These are phyloP conservation scores for Fraxinus quadrangulata DNA, from an alignment of 257 asterid species.

Conservation along the genomic window DNA sequence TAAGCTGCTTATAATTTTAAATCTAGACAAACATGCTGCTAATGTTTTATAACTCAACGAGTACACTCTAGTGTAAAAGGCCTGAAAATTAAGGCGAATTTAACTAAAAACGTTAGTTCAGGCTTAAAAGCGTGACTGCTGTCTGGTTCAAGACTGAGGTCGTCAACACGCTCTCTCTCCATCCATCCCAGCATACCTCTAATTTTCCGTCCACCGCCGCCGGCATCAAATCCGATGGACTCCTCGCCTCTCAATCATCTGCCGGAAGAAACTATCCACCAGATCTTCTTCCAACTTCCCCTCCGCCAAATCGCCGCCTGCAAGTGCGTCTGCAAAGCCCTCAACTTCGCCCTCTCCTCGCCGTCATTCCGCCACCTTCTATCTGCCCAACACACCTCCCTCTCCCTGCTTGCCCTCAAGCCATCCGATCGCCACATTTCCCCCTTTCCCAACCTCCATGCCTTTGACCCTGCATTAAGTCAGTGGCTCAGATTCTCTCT, in stretches of 20 bases:
- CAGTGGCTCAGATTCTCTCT: constrained; percentile 85
- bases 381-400: constrained; percentile 49
- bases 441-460: constrained; percentile 68
- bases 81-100: background rate
- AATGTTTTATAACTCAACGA: too few relatives aligned
- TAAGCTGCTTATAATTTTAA: too few relatives aligned
- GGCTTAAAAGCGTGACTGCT: background rate
- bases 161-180: background rate
- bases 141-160: background rate
- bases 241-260: constrained; percentile 71
- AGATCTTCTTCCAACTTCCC: constrained; percentile 74
- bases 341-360: constrained; percentile 59
- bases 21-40: too few relatives aligned
- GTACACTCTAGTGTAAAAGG: background rate
- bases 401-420: constrained; percentile 69
- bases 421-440: constrained; percentile 66
- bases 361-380: constrained; percentile 73
- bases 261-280: constrained; percentile 81
- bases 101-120: background rate
- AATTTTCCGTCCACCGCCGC: constrained; percentile 7
- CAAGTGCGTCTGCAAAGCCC: constrained; percentile 70
- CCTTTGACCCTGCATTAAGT: constrained; percentile 64
- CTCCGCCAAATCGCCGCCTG: constrained; percentile 73
- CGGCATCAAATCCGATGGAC: constrained; percentile 48
- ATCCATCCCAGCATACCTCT: constrained; percentile 12